Evolutionary conservation across 78 protist species (phyloP), one percentile per base, ranked within the genome.

Genomic region (Protostelium mycophagum): DNA sequence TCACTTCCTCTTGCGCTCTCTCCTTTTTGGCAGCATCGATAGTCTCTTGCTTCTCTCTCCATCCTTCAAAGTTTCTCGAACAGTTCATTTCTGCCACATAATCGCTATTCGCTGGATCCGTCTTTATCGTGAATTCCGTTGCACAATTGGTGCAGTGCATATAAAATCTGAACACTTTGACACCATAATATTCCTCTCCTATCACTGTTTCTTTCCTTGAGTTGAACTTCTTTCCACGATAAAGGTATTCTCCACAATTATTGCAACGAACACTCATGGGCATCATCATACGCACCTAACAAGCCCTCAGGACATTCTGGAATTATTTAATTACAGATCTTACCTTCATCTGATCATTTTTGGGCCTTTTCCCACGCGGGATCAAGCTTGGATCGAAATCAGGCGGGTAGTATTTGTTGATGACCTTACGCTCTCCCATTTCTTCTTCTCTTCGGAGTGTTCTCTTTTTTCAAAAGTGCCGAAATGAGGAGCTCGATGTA

Each of bases 351-450:
- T 91, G 91, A 35, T n/a, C n/a, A 63, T 94, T 88, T 36, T 91
- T 87, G 34, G 90, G 89, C 36, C 88, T 86, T 31, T 92, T 93
- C 31, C 38, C 38, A 28, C 94, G 91, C 23, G 98, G 97, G 5
- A 98, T 83, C 83, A 88, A 86, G 28, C 91, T 31, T 28, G 98
- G 99, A 88, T 99, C 99, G 87, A 98, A 99, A 86, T 98, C 98
- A 38, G 98, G 98, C 25, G 99, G 99, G 86, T 91, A 97, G 87
- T 98, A 98, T 96, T 98, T 99, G 92, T 94, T 96, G 36, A 97
- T 85, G 29, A 98, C 99, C 93, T 97, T 98, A 73, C 99, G 96
- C 88, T 98, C 99, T 86, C 96, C 97, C 98, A 97, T 98, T 37
- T 36, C 88, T 86, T 28, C n/a, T n/a, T n/a, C n/a, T n/a, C n/a